Conservation (phyloP, 176 grass and related monocot genomes). For the Zea luxurians region DNA sequence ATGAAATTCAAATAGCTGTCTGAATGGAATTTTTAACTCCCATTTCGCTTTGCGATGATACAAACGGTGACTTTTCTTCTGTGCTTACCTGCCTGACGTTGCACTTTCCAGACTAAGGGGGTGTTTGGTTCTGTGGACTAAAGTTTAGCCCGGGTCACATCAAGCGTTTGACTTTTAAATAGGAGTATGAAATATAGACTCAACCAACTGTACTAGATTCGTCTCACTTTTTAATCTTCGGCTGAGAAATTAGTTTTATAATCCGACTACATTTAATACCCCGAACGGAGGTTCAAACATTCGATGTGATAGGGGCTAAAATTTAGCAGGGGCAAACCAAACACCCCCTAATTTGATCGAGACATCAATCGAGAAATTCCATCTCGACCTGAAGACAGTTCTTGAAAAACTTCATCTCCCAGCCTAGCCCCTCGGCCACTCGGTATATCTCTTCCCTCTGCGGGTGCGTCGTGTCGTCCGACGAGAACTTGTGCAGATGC, state of each 20-base stretch:
- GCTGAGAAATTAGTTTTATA: too few relatives aligned
- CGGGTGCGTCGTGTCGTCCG: constrained; percentile 66
- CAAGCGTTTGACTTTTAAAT: too few relatives aligned
- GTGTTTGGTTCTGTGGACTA: too few relatives aligned
- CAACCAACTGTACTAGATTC: too few relatives aligned
- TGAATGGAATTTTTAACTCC: not conserved
- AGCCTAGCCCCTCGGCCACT: constrained; percentile 51
- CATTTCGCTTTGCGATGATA: not conserved
- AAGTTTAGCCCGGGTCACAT: too few relatives aligned
- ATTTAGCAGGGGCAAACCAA: too few relatives aligned
- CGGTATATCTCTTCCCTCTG: constrained; percentile 59
- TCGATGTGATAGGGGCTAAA: too few relatives aligned
- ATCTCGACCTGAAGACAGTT: constrained; percentile 38
- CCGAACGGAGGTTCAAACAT: too few relatives aligned
- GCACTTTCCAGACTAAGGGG: not conserved
- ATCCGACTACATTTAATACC: too few relatives aligned
- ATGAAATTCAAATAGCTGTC: not conserved
- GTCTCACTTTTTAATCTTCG: too few relatives aligned
- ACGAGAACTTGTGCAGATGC: constrained; percentile 74
- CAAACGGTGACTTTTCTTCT: not conserved
- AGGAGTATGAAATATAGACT: too few relatives aligned
- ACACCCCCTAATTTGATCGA: too few relatives aligned
- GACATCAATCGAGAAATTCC: not conserved
- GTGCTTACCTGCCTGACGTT: not conserved
- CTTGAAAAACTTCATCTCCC: constrained; percentile 62